Base-by-base conservation (phyloP, 176 grass and related monocot genomes). In the Melocanna baccifera region DNA sequence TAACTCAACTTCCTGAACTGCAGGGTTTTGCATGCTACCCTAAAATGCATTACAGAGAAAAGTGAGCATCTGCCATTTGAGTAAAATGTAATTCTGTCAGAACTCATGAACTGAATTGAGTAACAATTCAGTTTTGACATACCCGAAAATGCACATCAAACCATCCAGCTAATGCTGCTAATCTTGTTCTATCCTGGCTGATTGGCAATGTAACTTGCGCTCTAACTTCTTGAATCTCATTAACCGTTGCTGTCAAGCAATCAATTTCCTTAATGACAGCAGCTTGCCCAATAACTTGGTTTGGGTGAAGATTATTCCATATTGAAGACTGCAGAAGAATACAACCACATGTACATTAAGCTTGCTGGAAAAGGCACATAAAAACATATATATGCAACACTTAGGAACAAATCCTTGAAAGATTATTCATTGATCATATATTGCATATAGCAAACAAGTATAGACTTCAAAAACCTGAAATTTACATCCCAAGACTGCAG, bases 91-190 rank as follows among this genome's bases (percentile, higher is more conserved):
- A 63, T 34, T 64, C 36, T 57, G 13, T 22, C 23, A 63, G 12
- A 63, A 63, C 26, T 63, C 28, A 84, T 80, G 82, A 34, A 13
- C 79, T 72, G 30, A 68, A 53, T 5, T 28, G 6, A 25, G 16
- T 18, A 69, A 63, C 4, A 50, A 67, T 67, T 59, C 43, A 80
- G 81, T 61, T 61, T 74, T 36, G 52, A 82, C 88, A 81, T 94
- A 96, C 96, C 74, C 83, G 88, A 86, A 99, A 99, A 83, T 99
- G 93, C 78, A 96, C 93, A 96, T 99, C 97, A 59, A 99, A 99
- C 97, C 97, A 99, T 69, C 97, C 97, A 87, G 97, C 93, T 28
- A 94, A 77, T 79, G 91, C 93, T 79, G 90, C 91, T 57, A 94
- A 34, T 79, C 90, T 92, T 83, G 90, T 69, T 82, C 76, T 91